phyloP scores from a whole-genome alignment of 768 basidiomycete genomes.

The Kwoniella pini region DNA sequence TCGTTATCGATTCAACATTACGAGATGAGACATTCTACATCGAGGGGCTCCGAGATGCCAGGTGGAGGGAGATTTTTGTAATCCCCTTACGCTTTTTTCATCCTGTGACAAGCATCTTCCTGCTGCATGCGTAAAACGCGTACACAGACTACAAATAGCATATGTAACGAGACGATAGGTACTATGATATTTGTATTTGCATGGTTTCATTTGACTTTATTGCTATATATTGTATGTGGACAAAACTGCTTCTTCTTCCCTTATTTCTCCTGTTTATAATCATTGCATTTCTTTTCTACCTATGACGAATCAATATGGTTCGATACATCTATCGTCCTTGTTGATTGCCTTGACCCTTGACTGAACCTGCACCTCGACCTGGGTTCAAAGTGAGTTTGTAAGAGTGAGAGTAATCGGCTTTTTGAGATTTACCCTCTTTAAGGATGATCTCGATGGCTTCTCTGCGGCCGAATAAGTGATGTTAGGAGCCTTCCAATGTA shows the following conservation, averaged over 20 bases:
- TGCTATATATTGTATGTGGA: constrained; percentile 6
- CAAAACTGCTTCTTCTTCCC: background rate
- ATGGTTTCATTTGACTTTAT: constrained; percentile 3
- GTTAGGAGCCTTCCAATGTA: no score
- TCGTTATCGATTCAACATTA: background rate
- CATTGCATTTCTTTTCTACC: background rate
- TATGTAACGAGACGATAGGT: background rate
- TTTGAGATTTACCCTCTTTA: constrained; percentile 37
- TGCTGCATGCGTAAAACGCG: no score
- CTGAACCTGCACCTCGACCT: constrained; percentile 34
- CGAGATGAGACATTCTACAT: background rate
- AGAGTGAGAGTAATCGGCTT: constrained; percentile 26
- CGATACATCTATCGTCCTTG: constrained; percentile 13
- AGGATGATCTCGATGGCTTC: constrained; percentile 48
- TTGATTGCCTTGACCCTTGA: constrained; percentile 20
- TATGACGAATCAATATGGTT: background rate
- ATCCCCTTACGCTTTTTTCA: no score
- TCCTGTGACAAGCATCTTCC: no score
- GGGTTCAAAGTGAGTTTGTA: constrained; percentile 40
- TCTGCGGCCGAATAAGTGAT: constrained; percentile 27
- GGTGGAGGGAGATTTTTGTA: background rate
- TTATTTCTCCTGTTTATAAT: background rate
- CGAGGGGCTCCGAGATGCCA: background rate
- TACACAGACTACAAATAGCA: background rate
- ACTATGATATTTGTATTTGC: constrained; percentile 11